Evolutionary conservation across 148 eudicot genomes (phyloP).

Genomic region (Polygonum maritimum): DNA sequence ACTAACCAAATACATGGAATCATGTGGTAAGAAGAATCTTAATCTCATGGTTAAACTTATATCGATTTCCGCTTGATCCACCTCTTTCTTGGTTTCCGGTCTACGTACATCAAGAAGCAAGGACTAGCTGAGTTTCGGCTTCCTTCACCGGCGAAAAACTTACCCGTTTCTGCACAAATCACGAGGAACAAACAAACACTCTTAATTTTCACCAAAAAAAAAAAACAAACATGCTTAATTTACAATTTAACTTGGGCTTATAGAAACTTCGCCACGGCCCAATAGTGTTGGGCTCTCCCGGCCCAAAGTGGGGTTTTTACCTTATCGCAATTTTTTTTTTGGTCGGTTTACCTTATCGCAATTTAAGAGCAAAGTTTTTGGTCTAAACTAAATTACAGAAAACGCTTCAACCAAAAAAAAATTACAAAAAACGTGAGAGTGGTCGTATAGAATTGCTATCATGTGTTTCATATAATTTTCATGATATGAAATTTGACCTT

Average conservation of each 20-base stretch:
- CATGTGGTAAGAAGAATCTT: neutral
- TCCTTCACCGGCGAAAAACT: conserved; percentile 47
- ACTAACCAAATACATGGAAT: neutral
- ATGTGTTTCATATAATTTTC: neutral
- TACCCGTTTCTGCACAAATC: conserved; percentile 47
- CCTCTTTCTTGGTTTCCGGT: neutral
- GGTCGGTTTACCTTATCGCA: no score
- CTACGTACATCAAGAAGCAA: conserved; percentile 20
- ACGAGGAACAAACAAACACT: neutral
- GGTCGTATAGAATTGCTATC: no score
- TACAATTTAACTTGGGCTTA: no score
- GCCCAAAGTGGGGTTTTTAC: no score
- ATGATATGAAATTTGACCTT: neutral
- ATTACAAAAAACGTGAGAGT: no score
- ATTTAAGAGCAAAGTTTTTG: no score
- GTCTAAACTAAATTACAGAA: no score
- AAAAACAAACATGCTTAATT: no score
- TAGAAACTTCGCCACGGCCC: neutral
- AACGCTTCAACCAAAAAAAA: no score
- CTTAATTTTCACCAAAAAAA: neutral
- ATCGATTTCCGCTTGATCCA: neutral
- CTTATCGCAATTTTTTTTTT: no score
- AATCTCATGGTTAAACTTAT: neutral
- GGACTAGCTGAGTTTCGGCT: conserved; percentile 41
- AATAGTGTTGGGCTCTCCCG: neutral